These are phyloP conservation scores for Puccinellia tenuiflora DNA, from an alignment of 176 grass and related monocot species.

Conservation along the genomic window DNA sequence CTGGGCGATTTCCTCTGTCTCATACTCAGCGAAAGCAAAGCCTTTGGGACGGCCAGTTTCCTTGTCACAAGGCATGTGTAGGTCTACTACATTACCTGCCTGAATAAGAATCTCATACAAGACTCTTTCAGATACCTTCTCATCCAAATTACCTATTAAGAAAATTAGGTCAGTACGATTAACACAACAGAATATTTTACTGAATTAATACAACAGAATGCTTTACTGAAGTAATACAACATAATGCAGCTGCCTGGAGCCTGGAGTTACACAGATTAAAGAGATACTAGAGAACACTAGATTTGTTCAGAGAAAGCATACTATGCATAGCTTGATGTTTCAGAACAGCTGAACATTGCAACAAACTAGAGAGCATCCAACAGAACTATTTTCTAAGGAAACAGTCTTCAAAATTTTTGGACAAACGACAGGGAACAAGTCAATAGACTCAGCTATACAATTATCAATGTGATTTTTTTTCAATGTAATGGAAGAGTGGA, in stretches of 20 bases:
- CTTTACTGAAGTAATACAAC: background rate
- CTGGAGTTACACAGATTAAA: background rate
- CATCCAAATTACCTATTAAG: slow-evolving; percentile 89
- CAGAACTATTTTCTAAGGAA: too few relatives aligned
- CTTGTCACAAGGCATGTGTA: slow-evolving; percentile 72
- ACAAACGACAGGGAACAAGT: background rate
- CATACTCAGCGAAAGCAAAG: slow-evolving; percentile 93
- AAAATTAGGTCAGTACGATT: slow-evolving; percentile 5
- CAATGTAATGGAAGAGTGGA: background rate
- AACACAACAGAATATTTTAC: too few relatives aligned
- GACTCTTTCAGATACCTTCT: slow-evolving; percentile 70
- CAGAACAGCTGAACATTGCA: background rate
- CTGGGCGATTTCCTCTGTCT: slow-evolving; percentile 62
- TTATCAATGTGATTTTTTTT: background rate
- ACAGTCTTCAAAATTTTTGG: background rate
- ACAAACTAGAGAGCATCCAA: background rate
- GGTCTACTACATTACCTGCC: slow-evolving; percentile 63
- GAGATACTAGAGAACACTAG: background rate
- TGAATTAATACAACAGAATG: background rate
- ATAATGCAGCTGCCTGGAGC: background rate
- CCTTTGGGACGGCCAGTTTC: slow-evolving; percentile 69
- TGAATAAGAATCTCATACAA: slow-evolving; percentile 94
- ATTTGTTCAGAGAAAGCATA: background rate
- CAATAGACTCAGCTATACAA: background rate
- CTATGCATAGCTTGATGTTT: background rate